These are phyloP conservation scores for Solanum ossicruentum DNA, from an alignment of 257 asterid species.

Conservation along the genomic window DNA sequence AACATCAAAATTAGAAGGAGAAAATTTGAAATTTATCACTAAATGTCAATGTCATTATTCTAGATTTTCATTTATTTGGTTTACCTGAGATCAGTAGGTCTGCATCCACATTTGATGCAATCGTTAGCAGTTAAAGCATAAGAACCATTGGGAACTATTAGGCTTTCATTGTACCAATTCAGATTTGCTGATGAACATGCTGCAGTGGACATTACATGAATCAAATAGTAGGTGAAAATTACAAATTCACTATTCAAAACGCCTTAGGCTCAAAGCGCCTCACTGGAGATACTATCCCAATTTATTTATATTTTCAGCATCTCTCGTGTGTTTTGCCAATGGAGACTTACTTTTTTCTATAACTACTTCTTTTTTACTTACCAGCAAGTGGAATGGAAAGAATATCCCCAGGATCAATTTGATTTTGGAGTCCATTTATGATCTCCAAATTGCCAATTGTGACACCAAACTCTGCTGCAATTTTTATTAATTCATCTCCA, in stretches of 20 bases:
- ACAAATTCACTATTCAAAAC: not conserved
- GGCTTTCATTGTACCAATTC: slow-evolving; percentile 11
- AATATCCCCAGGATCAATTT: slow-evolving; percentile 6
- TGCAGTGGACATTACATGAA: not conserved
- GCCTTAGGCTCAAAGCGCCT: too few species aligned
- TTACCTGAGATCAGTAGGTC: not conserved
- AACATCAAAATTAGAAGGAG: not conserved
- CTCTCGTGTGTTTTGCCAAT: too few species aligned
- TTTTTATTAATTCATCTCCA: not conserved
- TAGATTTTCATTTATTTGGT: not conserved
- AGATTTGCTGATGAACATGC: slow-evolving; percentile 10
- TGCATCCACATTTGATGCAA: slow-evolving; percentile 10
- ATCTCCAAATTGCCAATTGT: not conserved
- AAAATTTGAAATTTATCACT: not conserved
- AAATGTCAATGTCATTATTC: not conserved
- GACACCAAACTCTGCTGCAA: not conserved
- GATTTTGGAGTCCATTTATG: slow-evolving; percentile 3
- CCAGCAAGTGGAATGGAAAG: slow-evolving; percentile 11
- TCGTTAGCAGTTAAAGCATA: not conserved
- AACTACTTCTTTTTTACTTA: not conserved
- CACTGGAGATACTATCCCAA: too few species aligned
- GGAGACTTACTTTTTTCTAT: not conserved
- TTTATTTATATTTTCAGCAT: too few species aligned
- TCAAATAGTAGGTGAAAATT: not conserved
- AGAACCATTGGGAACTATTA: slow-evolving; percentile 11